Evolutionary conservation across 139 green algal species (phyloP).

Genomic region (Chlorella sp.): DNA sequence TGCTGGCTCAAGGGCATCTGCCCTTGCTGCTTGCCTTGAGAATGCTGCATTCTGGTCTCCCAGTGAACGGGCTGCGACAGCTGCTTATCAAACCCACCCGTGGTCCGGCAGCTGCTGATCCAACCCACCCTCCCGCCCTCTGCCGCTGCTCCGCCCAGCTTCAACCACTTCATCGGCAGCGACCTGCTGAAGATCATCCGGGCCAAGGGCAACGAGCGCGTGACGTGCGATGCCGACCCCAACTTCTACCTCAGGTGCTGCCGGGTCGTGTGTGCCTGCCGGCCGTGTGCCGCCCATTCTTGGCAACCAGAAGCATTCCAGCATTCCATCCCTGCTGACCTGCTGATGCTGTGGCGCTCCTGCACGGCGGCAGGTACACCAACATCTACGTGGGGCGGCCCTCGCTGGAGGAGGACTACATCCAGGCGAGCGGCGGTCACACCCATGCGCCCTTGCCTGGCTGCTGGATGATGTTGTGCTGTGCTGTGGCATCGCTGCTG

Average conservation of each 20-base stretch:
- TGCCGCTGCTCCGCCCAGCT: constrained; percentile 93
- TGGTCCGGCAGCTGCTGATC: not conserved
- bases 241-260: constrained; percentile 97
- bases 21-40: too few relatives aligned
- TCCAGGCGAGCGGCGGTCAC: constrained; percentile 31
- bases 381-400: constrained; percentile 96
- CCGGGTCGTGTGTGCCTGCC: not conserved
- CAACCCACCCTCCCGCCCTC: not conserved
- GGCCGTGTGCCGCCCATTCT: not conserved
- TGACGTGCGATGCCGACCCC: constrained; percentile 95
- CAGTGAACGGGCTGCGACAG: not conserved
- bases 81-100: not conserved
- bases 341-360: not conserved
- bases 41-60: too few relatives aligned
- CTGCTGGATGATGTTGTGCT: too few relatives aligned
- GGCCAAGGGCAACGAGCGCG: constrained; percentile 93
- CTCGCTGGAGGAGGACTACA: constrained; percentile 90
- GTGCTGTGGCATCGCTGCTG: too few relatives aligned
- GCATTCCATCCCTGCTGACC: not conserved
- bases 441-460: too few relatives aligned
- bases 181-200: constrained; percentile 98
- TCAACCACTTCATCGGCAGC: constrained; percentile 98
- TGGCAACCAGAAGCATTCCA: too few relatives aligned
- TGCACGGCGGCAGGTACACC: constrained; percentile 89
- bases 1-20: too few relatives aligned